A percentile compares a stretch with the other conserved stretches of the same genome.
Evolutionary conservation across 1,284 basidiomycete species (phyloP).

Genomic region (Leccinum pallidistipes): DNA sequence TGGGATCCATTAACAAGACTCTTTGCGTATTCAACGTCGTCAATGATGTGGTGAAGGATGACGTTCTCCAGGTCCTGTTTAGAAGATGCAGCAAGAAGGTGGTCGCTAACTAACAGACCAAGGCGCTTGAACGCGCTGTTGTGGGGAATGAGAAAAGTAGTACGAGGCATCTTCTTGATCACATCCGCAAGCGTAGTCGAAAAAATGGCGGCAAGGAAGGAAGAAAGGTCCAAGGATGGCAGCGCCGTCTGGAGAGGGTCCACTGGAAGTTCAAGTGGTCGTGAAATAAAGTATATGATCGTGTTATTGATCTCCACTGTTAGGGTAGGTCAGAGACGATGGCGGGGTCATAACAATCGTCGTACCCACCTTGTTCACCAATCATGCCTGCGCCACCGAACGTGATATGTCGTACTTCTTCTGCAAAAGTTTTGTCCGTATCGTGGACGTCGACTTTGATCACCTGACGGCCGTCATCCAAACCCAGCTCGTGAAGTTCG

Average conservation of each 20-base stretch:
- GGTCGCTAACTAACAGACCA: conserved; percentile 82
- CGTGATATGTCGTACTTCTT: conserved; percentile 56
- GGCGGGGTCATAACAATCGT: background rate
- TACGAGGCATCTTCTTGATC: conserved; percentile 67
- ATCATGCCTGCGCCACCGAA: conserved; percentile 87
- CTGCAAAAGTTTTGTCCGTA: conserved; percentile 44
- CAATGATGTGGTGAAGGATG: conserved; percentile 83
- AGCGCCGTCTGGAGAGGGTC: conserved; percentile 84
- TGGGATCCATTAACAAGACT: conserved; percentile 63
- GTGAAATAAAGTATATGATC: conserved; percentile 88
- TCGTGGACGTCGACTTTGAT: conserved; percentile 67
- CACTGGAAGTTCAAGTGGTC: conserved; percentile 78
- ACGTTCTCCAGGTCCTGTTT: conserved; percentile 81
- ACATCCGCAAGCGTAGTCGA: conserved; percentile 77
- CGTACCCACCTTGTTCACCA: conserved; percentile 66
- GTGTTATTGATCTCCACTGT: conserved; percentile 75
- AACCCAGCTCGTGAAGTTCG: conserved; percentile 65
- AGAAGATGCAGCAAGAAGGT: conserved; percentile 76
- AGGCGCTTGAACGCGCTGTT: conserved; percentile 88
- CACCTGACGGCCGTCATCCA: conserved; percentile 73
- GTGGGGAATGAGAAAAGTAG: conserved; percentile 85
- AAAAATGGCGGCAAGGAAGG: conserved; percentile 88
- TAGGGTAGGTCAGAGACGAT: conserved; percentile 12
- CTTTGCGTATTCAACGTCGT: conserved; percentile 74
- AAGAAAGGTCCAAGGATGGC: conserved; percentile 81